Conservation (phyloP, 441 rosid genomes). For the Euphorbia celastroides region DNA sequence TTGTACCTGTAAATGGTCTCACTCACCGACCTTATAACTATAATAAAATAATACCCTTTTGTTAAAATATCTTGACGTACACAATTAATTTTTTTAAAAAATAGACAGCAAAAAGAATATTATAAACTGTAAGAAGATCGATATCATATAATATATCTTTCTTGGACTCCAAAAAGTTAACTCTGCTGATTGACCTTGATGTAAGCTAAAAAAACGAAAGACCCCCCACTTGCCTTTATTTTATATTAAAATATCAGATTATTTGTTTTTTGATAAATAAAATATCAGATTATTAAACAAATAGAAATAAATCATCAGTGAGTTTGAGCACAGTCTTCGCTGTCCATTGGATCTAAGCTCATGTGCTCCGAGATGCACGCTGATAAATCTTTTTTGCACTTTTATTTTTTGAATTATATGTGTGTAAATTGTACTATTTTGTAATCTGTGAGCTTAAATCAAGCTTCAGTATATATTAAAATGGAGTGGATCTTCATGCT, state of each 20-base stretch:
- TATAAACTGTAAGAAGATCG: conserved; percentile 13
- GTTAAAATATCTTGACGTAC: neutral
- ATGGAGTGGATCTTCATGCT: conserved; percentile 2
- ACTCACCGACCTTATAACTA: neutral
- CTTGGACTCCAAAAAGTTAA: conserved; percentile 20
- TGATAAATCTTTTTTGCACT: conserved; percentile 18
- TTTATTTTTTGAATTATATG: too few relatives aligned
- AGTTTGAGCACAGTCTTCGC: conserved; percentile 25
- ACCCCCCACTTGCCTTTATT: too few relatives aligned
- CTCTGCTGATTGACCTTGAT: neutral
- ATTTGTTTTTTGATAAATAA: too few relatives aligned
- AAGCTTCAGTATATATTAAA: neutral
- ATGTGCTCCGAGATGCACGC: conserved; percentile 65
- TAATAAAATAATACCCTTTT: neutral
- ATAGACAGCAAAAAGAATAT: neutral
- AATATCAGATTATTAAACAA: too few relatives aligned
- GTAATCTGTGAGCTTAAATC: neutral
- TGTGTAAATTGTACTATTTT: neutral
- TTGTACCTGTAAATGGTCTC: neutral
- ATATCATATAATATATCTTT: conserved; percentile 27
- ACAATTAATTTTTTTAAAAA: neutral
- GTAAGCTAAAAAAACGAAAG: neutral
- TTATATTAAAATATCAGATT: too few relatives aligned
- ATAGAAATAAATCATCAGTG: too few relatives aligned
- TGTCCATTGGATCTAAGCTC: conserved; percentile 37